Evolutionary conservation across 352 stramenopile genomes (phyloP), one percentile per base, ranked within the genome.

Genomic region (Phytopythium litorale): DNA sequence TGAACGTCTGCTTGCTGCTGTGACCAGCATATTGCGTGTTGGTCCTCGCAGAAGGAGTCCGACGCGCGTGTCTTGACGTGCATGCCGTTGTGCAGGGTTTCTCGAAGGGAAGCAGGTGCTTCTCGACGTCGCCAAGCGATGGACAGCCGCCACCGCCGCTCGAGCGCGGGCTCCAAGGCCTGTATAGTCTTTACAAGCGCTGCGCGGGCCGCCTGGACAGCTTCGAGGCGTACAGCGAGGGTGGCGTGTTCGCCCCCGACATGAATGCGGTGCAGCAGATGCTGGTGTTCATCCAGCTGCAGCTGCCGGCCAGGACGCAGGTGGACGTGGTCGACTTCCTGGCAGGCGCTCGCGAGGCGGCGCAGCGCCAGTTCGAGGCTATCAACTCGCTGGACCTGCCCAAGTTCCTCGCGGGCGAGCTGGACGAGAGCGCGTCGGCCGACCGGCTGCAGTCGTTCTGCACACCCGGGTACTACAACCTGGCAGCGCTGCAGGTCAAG

Each of bases 311-410:
- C 9, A 63, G 64, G 33, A 84, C 77, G 4, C 58, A 65, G 21
- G 52, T 84, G 12, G 70, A 84, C 51, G 62, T 72, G 6, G 16
- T 77, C 6, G 75, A 87, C n/a, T 84, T 87, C 30, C 25, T 84
- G 2, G 46, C 80, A 35, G 77, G 77, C 30, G 75, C 77, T 32
- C 55, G 59, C 30, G 49, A 66, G 11, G 77, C 77, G 13, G 67
- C 60, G 4, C 65, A 82, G 45, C 49, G 63, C 30, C 73, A 74
- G 30, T 67, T 81, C 45, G 63, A 70, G 43, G 66, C 65, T 3
- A 71, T 77, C 54, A 84, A 82, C 46, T 70, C 58, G 45, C 50
- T 51, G 4, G 69, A 70, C 46, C 78, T 82, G 42, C 45, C 74
- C 5, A 62, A 75, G 50, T 84, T 70, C 56, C 64, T 80, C 8